Percentiles rank a stretch among this genome's conserved stretches.
Evolutionary conservation across 108 stramenopile genomes (phyloP).

Genomic region (Fragilaria crotonensis): DNA sequence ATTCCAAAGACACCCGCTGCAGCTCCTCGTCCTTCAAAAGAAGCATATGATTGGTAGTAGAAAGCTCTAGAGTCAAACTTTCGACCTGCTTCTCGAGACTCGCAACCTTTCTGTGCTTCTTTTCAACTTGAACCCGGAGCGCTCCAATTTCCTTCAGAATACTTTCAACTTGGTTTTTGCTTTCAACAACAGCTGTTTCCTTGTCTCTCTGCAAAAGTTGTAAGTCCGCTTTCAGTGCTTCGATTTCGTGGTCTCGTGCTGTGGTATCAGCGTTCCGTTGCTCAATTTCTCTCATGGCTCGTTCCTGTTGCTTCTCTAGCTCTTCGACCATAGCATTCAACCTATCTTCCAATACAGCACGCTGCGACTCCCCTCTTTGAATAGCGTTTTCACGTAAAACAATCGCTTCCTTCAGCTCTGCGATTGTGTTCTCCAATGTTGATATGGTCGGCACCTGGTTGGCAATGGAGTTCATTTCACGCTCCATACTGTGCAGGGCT

Average conservation of each 20-base stretch:
- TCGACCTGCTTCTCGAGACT: conserved; percentile 25
- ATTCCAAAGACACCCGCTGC: conserved; percentile 17
- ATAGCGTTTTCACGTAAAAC: too few species aligned
- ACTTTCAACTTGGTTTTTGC: neutral
- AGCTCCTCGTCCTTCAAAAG: conserved; percentile 30
- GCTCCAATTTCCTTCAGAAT: conserved; percentile 13
- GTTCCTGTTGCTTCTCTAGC: too few species aligned
- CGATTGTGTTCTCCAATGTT: too few species aligned
- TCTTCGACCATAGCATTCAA: too few species aligned
- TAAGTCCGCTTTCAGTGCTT: neutral
- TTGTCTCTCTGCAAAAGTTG: neutral
- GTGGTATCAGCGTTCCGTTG: too few species aligned
- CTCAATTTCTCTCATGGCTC: too few species aligned
- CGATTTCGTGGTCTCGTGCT: neutral
- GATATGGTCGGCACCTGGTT: too few species aligned
- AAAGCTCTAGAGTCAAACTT: conserved; percentile 18
- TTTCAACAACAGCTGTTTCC: neutral
- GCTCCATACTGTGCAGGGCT: too few species aligned
- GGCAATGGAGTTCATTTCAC: too few species aligned
- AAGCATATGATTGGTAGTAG: conserved; percentile 13
- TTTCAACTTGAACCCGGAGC: conserved; percentile 15
- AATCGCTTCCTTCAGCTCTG: too few species aligned
- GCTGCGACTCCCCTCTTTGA: too few species aligned
- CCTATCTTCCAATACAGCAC: too few species aligned
- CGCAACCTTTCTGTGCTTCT: conserved; percentile 26